Evolutionary conservation across 345 rosid species (phyloP), one percentile per base, ranked within the genome.

Genomic region (Gossypium bickii): DNA sequence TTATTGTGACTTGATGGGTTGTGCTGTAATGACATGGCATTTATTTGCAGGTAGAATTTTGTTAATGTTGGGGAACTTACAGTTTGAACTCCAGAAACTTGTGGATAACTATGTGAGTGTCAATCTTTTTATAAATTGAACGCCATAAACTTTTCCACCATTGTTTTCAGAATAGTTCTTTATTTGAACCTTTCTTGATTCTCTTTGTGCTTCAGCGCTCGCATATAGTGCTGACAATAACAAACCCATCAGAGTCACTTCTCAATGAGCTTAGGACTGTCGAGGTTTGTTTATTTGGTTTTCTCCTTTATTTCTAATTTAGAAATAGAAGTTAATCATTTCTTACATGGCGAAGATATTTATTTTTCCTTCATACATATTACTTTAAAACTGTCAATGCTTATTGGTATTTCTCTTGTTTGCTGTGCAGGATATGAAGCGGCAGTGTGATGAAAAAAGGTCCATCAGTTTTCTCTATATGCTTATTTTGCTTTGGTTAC

Each of bases 201-300:
- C 43, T 80, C 24, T 70, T 76, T 49, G 27, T 76, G 79, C 69
- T 80, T 77, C 93, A 96, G 99, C 94, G 99, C 9, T 83, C 89
- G 65, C 90, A 93, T 84, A 78, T 96, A 82, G 73, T 86, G 70
- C 61, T 82, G 75, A 96, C 99, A 16, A 92, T 96, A 80, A 92
- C 98, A 55, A 79, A 86, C 60, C 98, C 99, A 15, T 88, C 98
- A 5, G 99, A 96, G 77, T 92, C 97, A n/a, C 89, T 93, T 82
- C 89, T 96, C 68, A 89, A 81, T 80, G 98, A 96, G 73, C 97
- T 96, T 20, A 93, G 97, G 70, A 89, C 89, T 34, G 97, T 93
- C 68, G 99, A 96, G 99, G 99, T 96, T 79, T 58, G 92, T 82
- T 77, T 51, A 38, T 61, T n/a, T 64, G 2, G 15, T 55, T 77